Percentiles rank a stretch among this genome's conserved stretches.
phyloP scores from a whole-genome alignment of 2,329 filamentous ascomycete species.

The Apiospora rasikravindrae region DNA sequence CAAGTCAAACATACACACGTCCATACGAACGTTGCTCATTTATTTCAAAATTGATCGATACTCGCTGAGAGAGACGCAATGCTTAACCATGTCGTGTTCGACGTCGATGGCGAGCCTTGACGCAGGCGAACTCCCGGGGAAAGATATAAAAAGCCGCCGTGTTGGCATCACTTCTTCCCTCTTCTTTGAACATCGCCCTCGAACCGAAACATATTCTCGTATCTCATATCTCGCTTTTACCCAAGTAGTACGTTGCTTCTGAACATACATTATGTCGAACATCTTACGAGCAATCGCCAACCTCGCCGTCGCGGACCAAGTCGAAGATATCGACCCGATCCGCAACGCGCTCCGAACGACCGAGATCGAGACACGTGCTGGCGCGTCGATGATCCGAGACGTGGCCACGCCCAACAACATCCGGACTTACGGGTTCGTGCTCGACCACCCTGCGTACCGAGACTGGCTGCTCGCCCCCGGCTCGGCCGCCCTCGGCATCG shows the following conservation, averaged over 20 bases:
- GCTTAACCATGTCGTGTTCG: not conserved
- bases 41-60: not conserved
- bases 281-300: not conserved
- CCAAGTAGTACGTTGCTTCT: not conserved
- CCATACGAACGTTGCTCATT: not conserved
- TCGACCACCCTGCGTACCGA: not conserved
- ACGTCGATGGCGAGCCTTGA: not conserved
- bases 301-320: not conserved
- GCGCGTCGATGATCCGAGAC: not conserved
- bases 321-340: not conserved
- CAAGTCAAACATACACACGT: not conserved
- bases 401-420: not conserved
- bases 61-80: not conserved
- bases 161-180: not conserved
- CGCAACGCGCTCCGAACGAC: not conserved
- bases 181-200: not conserved
- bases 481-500: not conserved
- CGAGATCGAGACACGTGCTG: not conserved
- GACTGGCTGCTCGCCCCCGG: not conserved
- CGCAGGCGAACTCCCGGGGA: not conserved
- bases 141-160: not conserved
- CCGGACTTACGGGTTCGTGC: not conserved
- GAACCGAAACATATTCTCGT: not conserved
- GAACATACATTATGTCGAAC: not conserved
- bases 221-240: not conserved